Base-by-base conservation (phyloP, 495 filamentous ascomycete genomes). In the Immersiella caudata region DNA sequence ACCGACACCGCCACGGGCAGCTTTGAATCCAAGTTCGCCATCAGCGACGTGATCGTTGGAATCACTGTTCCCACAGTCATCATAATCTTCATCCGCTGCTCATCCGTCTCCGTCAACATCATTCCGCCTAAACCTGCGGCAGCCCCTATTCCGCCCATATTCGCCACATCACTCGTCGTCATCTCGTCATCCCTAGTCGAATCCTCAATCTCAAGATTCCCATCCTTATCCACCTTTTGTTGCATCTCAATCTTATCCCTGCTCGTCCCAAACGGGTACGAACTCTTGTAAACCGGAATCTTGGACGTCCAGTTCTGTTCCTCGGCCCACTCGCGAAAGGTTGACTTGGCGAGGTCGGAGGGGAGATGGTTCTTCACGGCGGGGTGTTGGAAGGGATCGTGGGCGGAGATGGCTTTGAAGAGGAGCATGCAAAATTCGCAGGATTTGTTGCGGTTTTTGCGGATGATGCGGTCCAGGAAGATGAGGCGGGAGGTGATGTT, bases 391-490 rank as follows among this genome's bases (percentile, higher is more conserved):
- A 59, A 27, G 16, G 56, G 56, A 22, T 59, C 56, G 56, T 59
- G 22, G 11, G 22, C 56, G 26, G 56, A 20, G 9, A 59, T 59
- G 56, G 56, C 56, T 20, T 25, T 22, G 21, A 59, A 59, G 21
- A 59, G 56, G 21, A 59, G 56, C 16, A 18, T 33, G 56, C 56
- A 59, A 22, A 59, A 59, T 9, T n/a, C 6, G 56, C 56, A 59
- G 22, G 56, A 25, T 7, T 27, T 18, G 3, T 26, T 27, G 16
- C 26, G 21, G 21, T 59, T 59, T 22, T 59, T 59, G 21, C 26
- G 21, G 21, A 59, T 25, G 56, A 59, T 59, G 12, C 56, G 56
- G 56, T 59, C 56, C 20, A 59, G 56, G 18, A 59, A 59, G 56
- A 59, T 59, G 21, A 59, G 56, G 21, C 26, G 22, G 56, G 21